Base-by-base conservation (phyloP, 192 early-diverging fungal species). In the Umbelopsis isabellina region DNA sequence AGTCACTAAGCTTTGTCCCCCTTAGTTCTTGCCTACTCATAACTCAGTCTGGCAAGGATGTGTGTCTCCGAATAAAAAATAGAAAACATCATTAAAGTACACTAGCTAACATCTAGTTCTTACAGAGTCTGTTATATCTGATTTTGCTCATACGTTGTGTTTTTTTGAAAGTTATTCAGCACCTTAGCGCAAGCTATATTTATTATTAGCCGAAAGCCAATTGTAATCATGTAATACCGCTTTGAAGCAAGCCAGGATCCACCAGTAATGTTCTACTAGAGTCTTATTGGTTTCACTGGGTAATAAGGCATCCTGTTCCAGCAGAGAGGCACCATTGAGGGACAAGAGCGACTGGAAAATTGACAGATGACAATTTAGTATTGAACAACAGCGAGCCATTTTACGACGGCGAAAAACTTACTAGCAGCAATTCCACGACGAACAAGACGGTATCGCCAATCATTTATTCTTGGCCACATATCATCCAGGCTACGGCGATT, bases 361-460 rank as follows among this genome's bases (percentile, higher is more conserved):
- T 1, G 21, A 9, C 25, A 52, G 51, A 1, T 30, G 27, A 41
- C 10, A 4, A 41, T 1, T 41, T 49, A 49, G 18, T 20, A 49
- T 49, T 49, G 48, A 3, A 49, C 1, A 49, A 49, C 48, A 20
- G 10, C 1, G 37, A 49, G 48, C 5, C 48, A 49, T 30, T 30
- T 30, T 30, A 30, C 27, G 27, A 30, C 27, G 27, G 27, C 27
- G 27, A 30, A 30, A 30, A 10, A 61, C 55, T 61, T 61, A 61
- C 55, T 35, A 79, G 88, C 85, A 30, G n/a, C 67, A 64, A 89
- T 85, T 16, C 89, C 91, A 70, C 91, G 89, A 16, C 79, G 77
- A 11, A 88, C 78, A 73, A 92, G 70, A 48, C 90, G 89, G 79
- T 86, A 88, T 20, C 87, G 83, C 83, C 87, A 89, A 70, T 90